These are phyloP conservation scores for Aurifilum marmelostoma DNA, from an alignment of 2,329 filamentous ascomycete genomes.

Conservation along the genomic window DNA sequence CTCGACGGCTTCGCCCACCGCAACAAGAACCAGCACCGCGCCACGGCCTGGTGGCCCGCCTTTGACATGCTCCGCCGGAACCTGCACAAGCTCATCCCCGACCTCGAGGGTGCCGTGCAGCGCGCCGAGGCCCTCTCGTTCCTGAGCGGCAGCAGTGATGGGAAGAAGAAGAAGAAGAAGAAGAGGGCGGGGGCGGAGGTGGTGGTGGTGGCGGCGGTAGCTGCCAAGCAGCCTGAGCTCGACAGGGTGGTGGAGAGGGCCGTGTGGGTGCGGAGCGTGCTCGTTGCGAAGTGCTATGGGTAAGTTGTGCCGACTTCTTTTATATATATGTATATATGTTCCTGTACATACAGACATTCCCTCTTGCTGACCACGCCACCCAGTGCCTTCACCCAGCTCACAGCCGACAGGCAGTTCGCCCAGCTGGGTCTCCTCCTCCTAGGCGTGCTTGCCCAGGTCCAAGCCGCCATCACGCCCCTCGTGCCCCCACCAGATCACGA, in stretches of 20 bases:
- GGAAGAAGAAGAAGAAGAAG: constrained; percentile 6
- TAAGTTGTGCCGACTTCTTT: constrained; percentile 37
- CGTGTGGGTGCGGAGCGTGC: constrained; percentile 44
- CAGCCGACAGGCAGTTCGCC: constrained; percentile 74
- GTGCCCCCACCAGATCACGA: constrained; percentile 33
- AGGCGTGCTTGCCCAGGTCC: constrained; percentile 63
- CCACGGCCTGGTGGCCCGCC: constrained; percentile 77
- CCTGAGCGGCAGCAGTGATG: neutral
- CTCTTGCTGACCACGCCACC: neutral
- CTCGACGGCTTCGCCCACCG: constrained; percentile 78
- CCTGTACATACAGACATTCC: neutral
- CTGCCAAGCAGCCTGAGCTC: constrained; percentile 21
- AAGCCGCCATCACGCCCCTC: constrained; percentile 47
- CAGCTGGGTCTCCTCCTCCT: constrained; percentile 71
- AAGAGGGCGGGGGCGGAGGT: constrained; percentile 3
- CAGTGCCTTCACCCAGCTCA: constrained; percentile 69
- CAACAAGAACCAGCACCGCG: constrained; percentile 89
- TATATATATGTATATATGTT: neutral
- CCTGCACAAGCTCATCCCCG: constrained; percentile 55
- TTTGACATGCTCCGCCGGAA: constrained; percentile 74
- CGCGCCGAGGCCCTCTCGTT: constrained; percentile 19
- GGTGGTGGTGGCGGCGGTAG: neutral
- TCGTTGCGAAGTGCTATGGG: constrained; percentile 50
- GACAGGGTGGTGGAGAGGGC: constrained; percentile 35
- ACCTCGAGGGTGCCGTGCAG: constrained; percentile 36